Conservation (phyloP, 2,329 filamentous ascomycete genomes). For the Diaporthe nobilis region DNA sequence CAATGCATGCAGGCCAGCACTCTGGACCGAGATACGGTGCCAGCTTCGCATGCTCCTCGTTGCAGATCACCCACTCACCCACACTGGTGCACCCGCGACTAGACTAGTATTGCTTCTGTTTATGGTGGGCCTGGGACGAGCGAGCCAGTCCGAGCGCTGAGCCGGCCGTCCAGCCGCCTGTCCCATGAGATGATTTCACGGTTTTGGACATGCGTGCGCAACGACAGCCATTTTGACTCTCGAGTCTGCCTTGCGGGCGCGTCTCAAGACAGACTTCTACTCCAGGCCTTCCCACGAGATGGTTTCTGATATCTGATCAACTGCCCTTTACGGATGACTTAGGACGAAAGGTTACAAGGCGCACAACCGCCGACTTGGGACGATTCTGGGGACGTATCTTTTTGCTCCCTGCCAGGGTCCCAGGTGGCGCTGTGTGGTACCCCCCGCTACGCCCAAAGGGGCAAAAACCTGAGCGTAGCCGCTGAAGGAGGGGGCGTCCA, state of each 20-base stretch:
- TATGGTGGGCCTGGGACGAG: background rate
- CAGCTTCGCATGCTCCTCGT: background rate
- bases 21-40: background rate
- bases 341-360: slow-evolving; percentile 6
- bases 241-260: slow-evolving; percentile 18
- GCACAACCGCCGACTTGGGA: slow-evolving; percentile 15
- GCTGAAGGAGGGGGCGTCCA: slow-evolving; percentile 32
- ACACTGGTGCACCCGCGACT: background rate
- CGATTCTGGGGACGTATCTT: background rate
- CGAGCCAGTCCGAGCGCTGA: slow-evolving; percentile 17
- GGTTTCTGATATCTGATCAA: slow-evolving; percentile 31
- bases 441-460: slow-evolving; percentile 3
- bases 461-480: slow-evolving; percentile 29
- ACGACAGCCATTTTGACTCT: slow-evolving; percentile 1
- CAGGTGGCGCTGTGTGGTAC: slow-evolving; percentile 32
- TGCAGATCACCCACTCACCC: background rate
- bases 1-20: slow-evolving; percentile 15
- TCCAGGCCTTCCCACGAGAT: background rate
- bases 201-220: background rate
- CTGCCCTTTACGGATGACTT: slow-evolving; percentile 21
- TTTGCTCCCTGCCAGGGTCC: background rate
- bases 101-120: background rate
- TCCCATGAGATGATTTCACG: background rate
- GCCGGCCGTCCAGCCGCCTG: background rate
- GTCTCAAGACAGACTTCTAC: slow-evolving; percentile 1